Evolutionary conservation across 257 asterid genomes (phyloP), one percentile per base, ranked within the genome.

Genomic region (Solanum bulbocastanum): DNA sequence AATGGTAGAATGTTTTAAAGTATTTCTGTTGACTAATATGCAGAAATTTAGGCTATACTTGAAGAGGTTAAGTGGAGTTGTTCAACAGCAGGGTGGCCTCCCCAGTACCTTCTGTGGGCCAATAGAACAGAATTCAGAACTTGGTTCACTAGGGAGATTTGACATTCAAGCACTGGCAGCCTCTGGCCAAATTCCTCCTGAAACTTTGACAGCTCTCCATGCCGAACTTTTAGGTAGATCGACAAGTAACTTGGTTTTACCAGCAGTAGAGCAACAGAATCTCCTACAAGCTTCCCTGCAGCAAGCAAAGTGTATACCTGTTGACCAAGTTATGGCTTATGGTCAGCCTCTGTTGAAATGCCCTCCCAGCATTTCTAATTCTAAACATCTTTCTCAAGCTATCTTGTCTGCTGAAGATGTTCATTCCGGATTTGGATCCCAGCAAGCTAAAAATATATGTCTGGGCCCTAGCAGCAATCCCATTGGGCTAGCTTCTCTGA

Each of bases 11-110:
- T 81, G 85, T 81, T 81, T 46, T 82, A 30, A 86, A 56, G 49
- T 86, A 15, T 86, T 78, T 89, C 22, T 83, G 25, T 65, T 88
- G 83, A 78, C 89, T 46, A 74, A 90, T 86, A 76, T 92, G 92
- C 96, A 94, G 98, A 95, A 95, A 91, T 95, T 95, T 88, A 95
- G 98, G 87, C 92, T 93, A 33, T 94, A 93, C 89, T 90, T 95
- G 76, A 95, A 95, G 93, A 93, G 98, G 91, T 86, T 95, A 91
- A 93, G 95, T 91, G 98, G 95, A 89, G 95, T 95, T 83, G 91
- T 94, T 83, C 98, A 95, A 66, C 94, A 91, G 68, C 98, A 93
- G 87, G 94, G 90, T 86, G 94, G 92, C 86, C 91, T 94, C 86
- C 93, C 94, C 40, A 84, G 89, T 87, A 81, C 93, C 35, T 94